phyloP scores from a whole-genome alignment of 2,329 filamentous ascomycete species.

The Zalaria obscura region DNA sequence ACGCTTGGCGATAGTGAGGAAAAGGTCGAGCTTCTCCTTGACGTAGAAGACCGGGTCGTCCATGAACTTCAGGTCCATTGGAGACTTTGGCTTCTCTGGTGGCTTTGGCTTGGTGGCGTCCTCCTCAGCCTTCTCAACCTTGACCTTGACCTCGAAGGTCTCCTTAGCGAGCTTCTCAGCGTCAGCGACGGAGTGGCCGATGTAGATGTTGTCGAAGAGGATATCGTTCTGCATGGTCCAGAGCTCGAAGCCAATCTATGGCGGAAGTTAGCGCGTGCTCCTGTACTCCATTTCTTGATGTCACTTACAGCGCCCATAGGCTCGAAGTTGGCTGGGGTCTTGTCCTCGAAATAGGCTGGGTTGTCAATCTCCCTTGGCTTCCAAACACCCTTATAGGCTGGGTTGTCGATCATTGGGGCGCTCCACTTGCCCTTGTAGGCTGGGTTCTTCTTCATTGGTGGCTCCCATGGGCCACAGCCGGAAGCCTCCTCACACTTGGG shows the following conservation, averaged over 20 bases:
- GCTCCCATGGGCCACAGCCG: constrained; percentile 86
- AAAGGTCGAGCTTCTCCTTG: constrained; percentile 86
- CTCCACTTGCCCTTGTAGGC: constrained; percentile 99
- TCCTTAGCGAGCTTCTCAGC: constrained; percentile 78
- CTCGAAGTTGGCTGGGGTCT: constrained; percentile 91
- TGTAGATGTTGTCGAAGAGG: constrained; percentile 99
- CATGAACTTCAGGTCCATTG: constrained; percentile 69
- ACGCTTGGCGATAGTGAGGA: constrained; percentile 69
- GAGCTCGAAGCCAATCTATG: constrained; percentile 90
- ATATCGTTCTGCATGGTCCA: constrained; percentile 99
- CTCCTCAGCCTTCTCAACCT: constrained; percentile 69
- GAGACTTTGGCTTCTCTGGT: constrained; percentile 48
- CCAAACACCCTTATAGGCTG: constrained; percentile 94
- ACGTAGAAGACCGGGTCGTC: constrained; percentile 81
- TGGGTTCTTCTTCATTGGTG: constrained; percentile 87
- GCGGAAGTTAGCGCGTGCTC: constrained; percentile 5
- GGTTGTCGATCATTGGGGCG: constrained; percentile 88
- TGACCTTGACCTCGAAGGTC: constrained; percentile 80
- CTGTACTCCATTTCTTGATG: no score
- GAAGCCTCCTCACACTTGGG: constrained; percentile 88
- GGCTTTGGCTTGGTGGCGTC: constrained; percentile 68
- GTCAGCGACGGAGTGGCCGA: constrained; percentile 90
- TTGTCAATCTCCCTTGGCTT: constrained; percentile 91
- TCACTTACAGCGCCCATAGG: constrained; percentile 85
- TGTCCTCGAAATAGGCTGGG: constrained; percentile 93